These are phyloP conservation scores for Trifolium fragiferum DNA, from an alignment of 306 rosid genomes.

Conservation along the genomic window DNA sequence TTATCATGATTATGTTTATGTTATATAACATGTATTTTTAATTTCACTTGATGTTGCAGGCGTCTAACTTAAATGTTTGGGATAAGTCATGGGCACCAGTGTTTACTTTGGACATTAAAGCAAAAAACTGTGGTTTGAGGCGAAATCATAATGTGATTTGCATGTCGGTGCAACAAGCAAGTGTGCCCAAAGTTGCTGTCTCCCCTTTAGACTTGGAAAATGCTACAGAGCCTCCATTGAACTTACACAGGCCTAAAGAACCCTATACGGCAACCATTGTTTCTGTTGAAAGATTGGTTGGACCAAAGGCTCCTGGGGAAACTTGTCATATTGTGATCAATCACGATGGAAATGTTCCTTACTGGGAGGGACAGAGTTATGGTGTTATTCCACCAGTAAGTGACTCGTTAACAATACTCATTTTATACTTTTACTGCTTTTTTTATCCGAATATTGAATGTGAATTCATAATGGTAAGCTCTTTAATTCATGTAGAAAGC, in stretches of 20 bases:
- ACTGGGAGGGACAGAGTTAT: slow-evolving; percentile 99
- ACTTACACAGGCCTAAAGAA: slow-evolving; percentile 74
- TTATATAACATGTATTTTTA: slow-evolving; percentile 30
- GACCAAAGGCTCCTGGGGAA: slow-evolving; percentile 97
- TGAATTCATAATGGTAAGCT: slow-evolving; percentile 1
- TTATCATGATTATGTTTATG: slow-evolving; percentile 26
- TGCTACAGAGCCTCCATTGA: slow-evolving; percentile 80
- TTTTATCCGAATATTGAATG: neutral
- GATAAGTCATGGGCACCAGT: slow-evolving; percentile 66
- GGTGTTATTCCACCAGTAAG: slow-evolving; percentile 97
- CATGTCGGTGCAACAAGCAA: slow-evolving; percentile 93
- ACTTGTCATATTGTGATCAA: slow-evolving; percentile 95
- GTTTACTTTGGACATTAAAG: slow-evolving; percentile 57
- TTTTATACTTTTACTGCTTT: slow-evolving; percentile 16
- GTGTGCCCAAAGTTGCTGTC: slow-evolving; percentile 67
- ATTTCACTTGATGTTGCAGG: slow-evolving; percentile 54
- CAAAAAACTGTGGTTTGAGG: slow-evolving; percentile 48
- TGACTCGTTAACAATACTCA: slow-evolving; percentile 14
- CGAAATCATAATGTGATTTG: slow-evolving; percentile 59
- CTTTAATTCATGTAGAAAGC: slow-evolving; percentile 11
- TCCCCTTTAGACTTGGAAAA: slow-evolving; percentile 79
- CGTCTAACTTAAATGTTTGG: slow-evolving; percentile 51
- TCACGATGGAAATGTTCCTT: slow-evolving; percentile 94
- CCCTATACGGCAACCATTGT: slow-evolving; percentile 93
- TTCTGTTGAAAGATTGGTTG: slow-evolving; percentile 94